Conservation (phyloP, 2,329 filamentous ascomycete genomes). For the Neofusicoccum parvum region DNA sequence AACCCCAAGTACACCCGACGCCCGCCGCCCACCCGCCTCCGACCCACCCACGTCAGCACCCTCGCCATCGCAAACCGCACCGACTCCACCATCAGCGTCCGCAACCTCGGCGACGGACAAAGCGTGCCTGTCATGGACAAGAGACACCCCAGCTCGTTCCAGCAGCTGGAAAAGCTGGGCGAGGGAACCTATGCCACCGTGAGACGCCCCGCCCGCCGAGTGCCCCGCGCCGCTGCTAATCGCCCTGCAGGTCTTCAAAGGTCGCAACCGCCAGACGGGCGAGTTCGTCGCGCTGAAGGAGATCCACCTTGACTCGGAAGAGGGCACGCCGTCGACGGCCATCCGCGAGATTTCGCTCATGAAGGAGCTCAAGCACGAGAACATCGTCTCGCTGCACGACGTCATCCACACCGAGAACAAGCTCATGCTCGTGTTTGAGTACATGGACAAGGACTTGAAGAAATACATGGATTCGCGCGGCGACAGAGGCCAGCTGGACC, state of each 20-base stretch:
- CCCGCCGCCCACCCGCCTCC: conserved; percentile 48
- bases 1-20: conserved; percentile 50
- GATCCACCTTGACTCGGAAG: conserved; percentile 97
- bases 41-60: conserved; percentile 53
- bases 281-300: conserved; percentile 97
- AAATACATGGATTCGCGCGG: conserved; percentile 97
- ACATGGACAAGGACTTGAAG: conserved; percentile 97
- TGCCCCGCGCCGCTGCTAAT: conserved; percentile 27
- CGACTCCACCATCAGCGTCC: conserved; percentile 55
- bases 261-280: conserved; percentile 93
- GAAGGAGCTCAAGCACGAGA: conserved; percentile 99
- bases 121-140: conserved; percentile 72
- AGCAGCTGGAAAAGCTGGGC: conserved; percentile 97
- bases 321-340: conserved; percentile 94
- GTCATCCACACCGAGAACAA: conserved; percentile 99
- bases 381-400: conserved; percentile 95
- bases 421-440: conserved; percentile 98
- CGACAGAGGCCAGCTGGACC: conserved; percentile 85
- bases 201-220: conserved; percentile 41
- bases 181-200: conserved; percentile 99
- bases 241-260: conserved; percentile 85
- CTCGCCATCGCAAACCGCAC: conserved; percentile 50
- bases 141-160: conserved; percentile 95
- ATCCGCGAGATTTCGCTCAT: conserved; percentile 98
- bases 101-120: conserved; percentile 48